Conservation (phyloP, 148 eudicot species). For the Linanthus parryae region DNA sequence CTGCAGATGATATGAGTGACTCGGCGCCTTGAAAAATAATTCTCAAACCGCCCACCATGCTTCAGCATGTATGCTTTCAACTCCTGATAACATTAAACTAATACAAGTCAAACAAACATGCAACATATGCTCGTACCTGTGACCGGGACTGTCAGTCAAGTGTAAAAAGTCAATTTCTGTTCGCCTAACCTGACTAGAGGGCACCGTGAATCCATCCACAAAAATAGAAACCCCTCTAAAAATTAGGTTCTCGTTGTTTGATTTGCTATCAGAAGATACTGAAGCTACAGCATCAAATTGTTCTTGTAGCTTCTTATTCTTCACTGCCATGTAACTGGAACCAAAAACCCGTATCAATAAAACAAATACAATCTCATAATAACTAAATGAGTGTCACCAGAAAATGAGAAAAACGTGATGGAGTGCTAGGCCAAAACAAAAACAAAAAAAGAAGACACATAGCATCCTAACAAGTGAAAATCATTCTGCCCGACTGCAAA, state of each 20-base stretch:
- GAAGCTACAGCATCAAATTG: constrained; percentile 93
- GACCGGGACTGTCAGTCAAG: too few relatives aligned
- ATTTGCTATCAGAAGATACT: constrained; percentile 45
- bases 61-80: constrained; percentile 76
- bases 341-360: constrained; percentile 9
- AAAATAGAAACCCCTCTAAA: constrained; percentile 84
- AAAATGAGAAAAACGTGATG: too few relatives aligned
- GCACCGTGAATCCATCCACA: constrained; percentile 92
- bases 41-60: constrained; percentile 86
- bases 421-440: too few relatives aligned
- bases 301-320: constrained; percentile 77
- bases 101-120: not conserved
- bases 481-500: too few relatives aligned
- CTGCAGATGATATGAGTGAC: constrained; percentile 94
- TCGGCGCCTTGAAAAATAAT: constrained; percentile 85
- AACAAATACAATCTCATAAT: not conserved
- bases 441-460: too few relatives aligned
- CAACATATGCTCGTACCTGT: not conserved
- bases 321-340: constrained; percentile 81
- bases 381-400: too few relatives aligned
- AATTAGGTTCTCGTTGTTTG: constrained; percentile 43
- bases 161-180: too few relatives aligned
- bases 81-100: constrained; percentile 39
- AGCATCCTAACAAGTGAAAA: too few relatives aligned
- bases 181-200: constrained; percentile 98